phyloP scores from a whole-genome alignment of 768 basidiomycete species.

The Hypholoma sublateritium region DNA sequence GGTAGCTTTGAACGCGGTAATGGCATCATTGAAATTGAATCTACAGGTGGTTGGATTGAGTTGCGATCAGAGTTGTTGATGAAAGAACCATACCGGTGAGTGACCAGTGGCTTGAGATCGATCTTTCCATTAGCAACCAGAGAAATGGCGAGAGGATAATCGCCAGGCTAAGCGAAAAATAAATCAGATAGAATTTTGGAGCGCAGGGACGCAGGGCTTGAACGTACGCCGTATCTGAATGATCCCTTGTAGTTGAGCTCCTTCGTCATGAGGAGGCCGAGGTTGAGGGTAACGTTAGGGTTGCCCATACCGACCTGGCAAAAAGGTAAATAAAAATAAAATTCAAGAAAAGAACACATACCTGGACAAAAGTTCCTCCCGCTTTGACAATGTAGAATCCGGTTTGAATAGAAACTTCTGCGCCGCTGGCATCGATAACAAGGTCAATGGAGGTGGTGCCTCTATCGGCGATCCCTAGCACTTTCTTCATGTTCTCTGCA shows the following conservation, averaged over 20 bases:
- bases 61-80: not conserved
- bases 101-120: constrained; percentile 85
- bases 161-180: constrained; percentile 63
- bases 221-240: constrained; percentile 83
- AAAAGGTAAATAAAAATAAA: not conserved
- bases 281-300: constrained; percentile 72
- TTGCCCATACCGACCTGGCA: constrained; percentile 83
- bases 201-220: not conserved
- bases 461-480: constrained; percentile 67
- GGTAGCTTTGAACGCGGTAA: constrained; percentile 80
- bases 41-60: constrained; percentile 31
- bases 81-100: constrained; percentile 62
- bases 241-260: constrained; percentile 84
- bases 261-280: constrained; percentile 69
- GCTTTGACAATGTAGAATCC: constrained; percentile 72
- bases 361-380: constrained; percentile 77
- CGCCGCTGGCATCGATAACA: constrained; percentile 90
- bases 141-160: constrained; percentile 83
- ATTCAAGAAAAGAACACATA: constrained; percentile 17
- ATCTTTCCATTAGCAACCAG: constrained; percentile 81
- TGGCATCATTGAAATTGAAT: constrained; percentile 75
- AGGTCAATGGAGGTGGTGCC: constrained; percentile 78
- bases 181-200: constrained; percentile 1
- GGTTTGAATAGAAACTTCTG: constrained; percentile 90
- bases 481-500: constrained; percentile 61